Base-by-base conservation (phyloP, 2,329 filamentous ascomycete genomes). In the Colletotrichum horii region DNA sequence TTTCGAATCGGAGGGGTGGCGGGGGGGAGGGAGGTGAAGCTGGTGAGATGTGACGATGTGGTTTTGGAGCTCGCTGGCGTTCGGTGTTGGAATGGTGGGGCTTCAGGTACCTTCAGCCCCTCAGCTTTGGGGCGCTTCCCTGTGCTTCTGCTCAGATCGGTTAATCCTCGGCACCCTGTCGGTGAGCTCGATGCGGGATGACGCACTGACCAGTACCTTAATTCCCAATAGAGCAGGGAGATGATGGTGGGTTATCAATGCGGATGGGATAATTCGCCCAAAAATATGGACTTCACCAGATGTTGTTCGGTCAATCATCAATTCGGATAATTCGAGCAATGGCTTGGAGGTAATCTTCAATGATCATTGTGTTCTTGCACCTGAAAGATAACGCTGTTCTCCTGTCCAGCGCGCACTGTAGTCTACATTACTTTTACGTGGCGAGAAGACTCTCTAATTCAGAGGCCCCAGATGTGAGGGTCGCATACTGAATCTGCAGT, bases 171-270 rank as follows among this genome's bases (percentile, higher is more conserved):
- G 67, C 43, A 52, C n/a, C 6, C 43, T 14, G 3, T 8, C 43
- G 43, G n/a, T 12, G 11, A 52, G 43, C 43, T 52, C 3, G 43
- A 52, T 22, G 43, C 43, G n/a, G 43, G 43, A 52, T 19, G 26
- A 60, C 28, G 67, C 67, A 70, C 34, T 70, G 67, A 70, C 38
- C 67, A 70, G 67, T 70, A 70, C 67, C 30, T 62, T 70, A 62
- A 61, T 36, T 62, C 26, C 7, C 19, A 24, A 28, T 52, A 15
- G 36, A 64, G 61, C 34, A 64, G n/a, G 61, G 61, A 34, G 28
- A 28, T 16, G 22, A 22, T 34, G 58, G 28, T 22, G 28, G 30
- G 28, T 36, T 24, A 8, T 24, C 32, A 43, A 64, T 43, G 38
- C 28, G 7, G 38, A 43, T 65, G 34, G 24, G 32, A 62, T 62